These are phyloP conservation scores for Amaranthus cruentus DNA, from an alignment of 148 eudicot species.

Conservation along the genomic window DNA sequence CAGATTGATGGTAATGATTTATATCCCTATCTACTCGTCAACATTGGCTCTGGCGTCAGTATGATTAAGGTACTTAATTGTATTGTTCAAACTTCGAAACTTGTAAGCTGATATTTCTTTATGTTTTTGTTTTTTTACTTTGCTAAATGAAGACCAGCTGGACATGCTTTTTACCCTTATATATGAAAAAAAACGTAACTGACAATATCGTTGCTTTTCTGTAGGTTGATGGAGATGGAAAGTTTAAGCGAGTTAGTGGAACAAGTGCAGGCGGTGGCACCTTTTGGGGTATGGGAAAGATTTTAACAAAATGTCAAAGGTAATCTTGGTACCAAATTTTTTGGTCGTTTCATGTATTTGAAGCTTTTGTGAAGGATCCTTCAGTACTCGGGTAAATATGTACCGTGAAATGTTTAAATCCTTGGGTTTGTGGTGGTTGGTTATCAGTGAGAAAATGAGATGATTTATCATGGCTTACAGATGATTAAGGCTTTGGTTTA, in stretches of 20 bases:
- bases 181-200: conserved; percentile 4
- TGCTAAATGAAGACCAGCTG: not conserved
- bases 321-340: conserved; percentile 17
- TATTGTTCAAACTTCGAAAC: not conserved
- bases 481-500: not conserved
- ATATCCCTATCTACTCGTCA: conserved; percentile 89
- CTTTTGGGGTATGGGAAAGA: conserved; percentile 82
- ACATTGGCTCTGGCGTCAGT: conserved; percentile 91
- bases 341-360: not conserved
- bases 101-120: not conserved
- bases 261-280: conserved; percentile 96
- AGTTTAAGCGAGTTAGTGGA: conserved; percentile 85
- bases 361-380: not conserved
- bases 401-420: not conserved
- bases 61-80: conserved; percentile 71
- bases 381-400: not conserved
- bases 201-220: conserved; percentile 16
- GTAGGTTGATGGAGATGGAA: conserved; percentile 86
- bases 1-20: conserved; percentile 78
- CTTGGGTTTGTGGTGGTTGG: not conserved
- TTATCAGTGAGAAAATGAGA: not conserved
- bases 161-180: not conserved
- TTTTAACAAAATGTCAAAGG: conserved; percentile 86
- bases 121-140: not conserved
- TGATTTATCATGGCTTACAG: not conserved